Base-by-base conservation (phyloP, 306 rosid species). In the Citrullus mucosospermus region DNA sequence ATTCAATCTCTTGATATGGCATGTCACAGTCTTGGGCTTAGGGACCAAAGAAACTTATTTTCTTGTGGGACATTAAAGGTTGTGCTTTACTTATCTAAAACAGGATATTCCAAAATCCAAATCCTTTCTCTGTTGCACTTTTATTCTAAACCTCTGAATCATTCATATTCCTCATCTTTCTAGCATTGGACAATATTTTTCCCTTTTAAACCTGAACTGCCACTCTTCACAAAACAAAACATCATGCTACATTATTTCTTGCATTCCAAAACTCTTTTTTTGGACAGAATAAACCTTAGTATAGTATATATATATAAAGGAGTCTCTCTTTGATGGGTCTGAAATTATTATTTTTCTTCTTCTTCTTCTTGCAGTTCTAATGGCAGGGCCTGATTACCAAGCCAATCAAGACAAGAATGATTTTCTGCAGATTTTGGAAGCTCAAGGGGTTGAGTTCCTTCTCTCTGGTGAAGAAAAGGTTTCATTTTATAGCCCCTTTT, bases 361-460 rank as follows among this genome's bases (percentile, higher is more conserved):
- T 22, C 50, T 34, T 46, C 57, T 67, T 67, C 30, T 71, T 25
- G 77, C 22, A 72, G 77, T 81, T 80, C 32, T 70, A 59, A 92
- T 91, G 98, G 92, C 87, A 78, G 87, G 85, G 76, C 78, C 78
- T 10, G 83, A 85, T 34, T 78, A 50, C 77, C 84, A 84, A 83
- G 82, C 84, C 70, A 81, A 81, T 55, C 77, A 60, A 6, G 89
- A 83, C 9, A 56, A 72, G 80, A 78, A 78, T 73, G 85, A 83
- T 78, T 72, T 91, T 82, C 65, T 85, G 56, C 81, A 84, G 55
- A 51, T 88, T 82, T 79, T 95, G 55, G 85, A 86, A 74, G 87
- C 86, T 71, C 90, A 87, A 82, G 93, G 96, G 46, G 97, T 92
- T 73, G 96, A 89, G 61, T 89, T 87, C 84, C 91, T 95, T 84